Evolutionary conservation across 257 asterid species (phyloP), one percentile per base, ranked within the genome.

Genomic region (Linderniella brevidens): DNA sequence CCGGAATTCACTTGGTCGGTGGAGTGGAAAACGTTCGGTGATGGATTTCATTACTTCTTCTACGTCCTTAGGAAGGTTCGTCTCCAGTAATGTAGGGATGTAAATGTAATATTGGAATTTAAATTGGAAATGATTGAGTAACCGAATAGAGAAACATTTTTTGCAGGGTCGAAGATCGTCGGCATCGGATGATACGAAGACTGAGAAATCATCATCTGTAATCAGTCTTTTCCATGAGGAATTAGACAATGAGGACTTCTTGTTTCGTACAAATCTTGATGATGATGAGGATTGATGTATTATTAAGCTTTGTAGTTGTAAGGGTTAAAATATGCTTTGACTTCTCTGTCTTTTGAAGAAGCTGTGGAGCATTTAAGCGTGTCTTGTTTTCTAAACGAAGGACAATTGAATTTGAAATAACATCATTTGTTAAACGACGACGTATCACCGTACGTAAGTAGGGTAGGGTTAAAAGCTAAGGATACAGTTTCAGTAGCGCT

Each of bases 1-100:
- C 78, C 75, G 4, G 53, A 68, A 48, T 88, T 88, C 65, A 70
- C 85, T 13, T 88, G 98, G 98, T 81, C 96, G 15, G 62, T 73
- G 17, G 92, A 84, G 57, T 84, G 92, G 82, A 71, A 57, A 49
- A 84, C 98, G 49, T 84, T 88, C 56, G 98, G 96, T 7, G 94
- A 80, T 60, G 81, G 80, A 48, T 88, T 88, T 68, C 98, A 88
- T 67, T 88, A 88, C 71, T 84, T 84, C 68, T 47, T 84, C 84
- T 88, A 88, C 51, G 55, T 70, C 58, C 64, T 88, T 67, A 82
- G 75, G 65, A 88, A 88, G 98, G 98, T 88, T 9, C 8, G 71
- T 57, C 29, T 54, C 53, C 50, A 13, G 36, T 48, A 46, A 11
- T 13, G 19, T 40, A 38, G 3, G 5, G 15, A 11, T 10, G 13